phyloP scores from a whole-genome alignment of 2,329 filamentous ascomycete genomes.

The Aspergillus niger region DNA sequence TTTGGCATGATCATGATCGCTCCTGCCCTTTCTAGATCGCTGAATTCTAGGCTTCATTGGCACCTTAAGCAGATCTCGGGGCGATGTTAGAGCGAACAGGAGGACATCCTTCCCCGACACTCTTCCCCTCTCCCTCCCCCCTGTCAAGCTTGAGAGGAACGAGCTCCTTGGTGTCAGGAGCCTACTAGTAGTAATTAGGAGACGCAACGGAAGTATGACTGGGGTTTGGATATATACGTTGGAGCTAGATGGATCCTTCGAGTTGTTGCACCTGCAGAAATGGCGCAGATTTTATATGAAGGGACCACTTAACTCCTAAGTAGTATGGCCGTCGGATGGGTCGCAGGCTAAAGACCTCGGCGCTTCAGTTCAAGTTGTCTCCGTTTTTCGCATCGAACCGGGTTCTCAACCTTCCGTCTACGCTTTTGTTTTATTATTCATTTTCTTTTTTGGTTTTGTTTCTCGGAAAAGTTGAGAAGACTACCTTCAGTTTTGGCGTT shows the following conservation, averaged over 20 bases:
- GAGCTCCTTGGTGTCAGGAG: neutral
- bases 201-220: slow-evolving; percentile 1
- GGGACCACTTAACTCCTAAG: slow-evolving; percentile 5
- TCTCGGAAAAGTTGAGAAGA: neutral
- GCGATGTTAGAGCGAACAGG: slow-evolving; percentile 5
- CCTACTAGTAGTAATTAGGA: neutral
- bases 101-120: neutral
- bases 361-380: neutral
- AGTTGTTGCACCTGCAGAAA: slow-evolving; percentile 27
- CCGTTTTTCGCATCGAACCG: neutral
- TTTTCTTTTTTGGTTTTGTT: neutral
- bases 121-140: neutral
- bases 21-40: neutral
- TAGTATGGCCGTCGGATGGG: neutral
- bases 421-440: neutral
- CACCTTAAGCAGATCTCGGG: slow-evolving; percentile 1
- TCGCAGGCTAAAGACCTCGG: neutral
- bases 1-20: neutral
- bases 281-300: slow-evolving; percentile 22
- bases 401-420: neutral
- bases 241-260: slow-evolving; percentile 12
- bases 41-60: neutral
- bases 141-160: slow-evolving; percentile 3
- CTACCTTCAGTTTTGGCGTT: neutral
- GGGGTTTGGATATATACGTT: slow-evolving; percentile 4